Evolutionary conservation across 441 rosid species (phyloP), one percentile per base, ranked within the genome.

Genomic region (Sinapis alba): DNA sequence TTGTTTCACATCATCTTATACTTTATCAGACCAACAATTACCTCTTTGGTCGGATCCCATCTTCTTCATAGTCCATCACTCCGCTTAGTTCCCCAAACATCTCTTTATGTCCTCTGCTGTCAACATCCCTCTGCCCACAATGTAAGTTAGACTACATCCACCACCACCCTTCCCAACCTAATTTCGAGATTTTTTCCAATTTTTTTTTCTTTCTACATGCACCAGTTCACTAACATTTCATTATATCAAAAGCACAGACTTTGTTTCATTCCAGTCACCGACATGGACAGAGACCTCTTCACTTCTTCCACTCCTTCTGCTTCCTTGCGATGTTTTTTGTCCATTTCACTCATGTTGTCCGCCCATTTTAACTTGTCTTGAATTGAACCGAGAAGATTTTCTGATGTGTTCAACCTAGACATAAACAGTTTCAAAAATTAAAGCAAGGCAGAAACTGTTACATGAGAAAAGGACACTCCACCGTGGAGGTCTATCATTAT

Each of bases 321-420:
- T 63, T 94, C 98, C 86, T 92, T 92, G 12, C 74, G 81, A 30
- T 92, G 93, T 81, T 86, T 90, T 84, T 89, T 92, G 85, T 92
- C 96, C 79, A 80, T 63, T 63, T 94, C 99, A 76, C 94, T 88
- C 97, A 89, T 94, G 20, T 76, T 81, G 83, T 96, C 99, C 26
- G 98, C 99, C 99, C 99, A 96, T 79, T 92, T 96, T 73, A 96
- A 89, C 88, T 89, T 94, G 81, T 96, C 97, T 87, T 94, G 98
- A 84, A 94, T 90, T 9, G 98, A 80, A 38, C 84, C 78, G 12
- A 96, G 98, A 65, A 94, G 86, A 80, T 84, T 85, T 73, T 94
- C 98, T 57, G 99, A 96, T 8, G 98, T 87, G 62, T 73, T 78
- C 89, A 94, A 79, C 99, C 98, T 96, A 61, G 41, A 69, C 38